These are phyloP conservation scores for Nothopassalora personata DNA, from an alignment of 2,329 filamentous ascomycete species.

Conservation along the genomic window DNA sequence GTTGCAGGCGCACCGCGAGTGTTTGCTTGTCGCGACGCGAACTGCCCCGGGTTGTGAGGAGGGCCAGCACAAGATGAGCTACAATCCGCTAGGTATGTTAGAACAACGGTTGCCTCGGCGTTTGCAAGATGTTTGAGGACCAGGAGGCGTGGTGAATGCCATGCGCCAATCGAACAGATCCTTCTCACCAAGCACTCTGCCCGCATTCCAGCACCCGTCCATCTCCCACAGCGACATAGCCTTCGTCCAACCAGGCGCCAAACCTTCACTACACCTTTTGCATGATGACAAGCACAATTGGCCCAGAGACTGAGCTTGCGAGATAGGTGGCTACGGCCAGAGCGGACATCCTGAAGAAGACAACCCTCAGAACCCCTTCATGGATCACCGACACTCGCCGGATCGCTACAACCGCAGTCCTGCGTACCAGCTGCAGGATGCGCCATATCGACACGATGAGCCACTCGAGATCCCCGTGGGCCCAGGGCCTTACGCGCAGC, in stretches of 20 bases:
- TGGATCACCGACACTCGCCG: slow-evolving; percentile 33
- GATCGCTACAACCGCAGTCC: slow-evolving; percentile 67
- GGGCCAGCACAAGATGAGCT: slow-evolving; percentile 17
- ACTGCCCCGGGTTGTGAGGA: background rate
- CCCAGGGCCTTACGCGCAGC: slow-evolving; percentile 41
- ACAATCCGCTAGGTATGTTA: slow-evolving; percentile 23
- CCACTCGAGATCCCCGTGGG: slow-evolving; percentile 67
- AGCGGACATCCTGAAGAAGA: slow-evolving; percentile 16
- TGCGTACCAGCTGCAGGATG: slow-evolving; percentile 78
- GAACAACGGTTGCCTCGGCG: slow-evolving; percentile 1
- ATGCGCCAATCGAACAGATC: slow-evolving; percentile 1
- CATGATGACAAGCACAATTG: background rate
- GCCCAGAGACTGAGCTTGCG: slow-evolving; percentile 6
- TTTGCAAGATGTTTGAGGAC: slow-evolving; percentile 13
- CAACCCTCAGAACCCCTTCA: slow-evolving; percentile 19
- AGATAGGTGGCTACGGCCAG: slow-evolving; percentile 21
- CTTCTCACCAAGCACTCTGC: slow-evolving; percentile 1
- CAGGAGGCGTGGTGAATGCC: background rate
- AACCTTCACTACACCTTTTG: slow-evolving; percentile 1
- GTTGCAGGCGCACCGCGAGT: background rate
- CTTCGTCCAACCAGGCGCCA: background rate
- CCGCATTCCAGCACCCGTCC: slow-evolving; percentile 17
- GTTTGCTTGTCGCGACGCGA: background rate
- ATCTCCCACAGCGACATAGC: background rate
- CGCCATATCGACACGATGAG: slow-evolving; percentile 55